phyloP scores from a whole-genome alignment of 768 basidiomycete genomes.

The Pleurotus giganteus region DNA sequence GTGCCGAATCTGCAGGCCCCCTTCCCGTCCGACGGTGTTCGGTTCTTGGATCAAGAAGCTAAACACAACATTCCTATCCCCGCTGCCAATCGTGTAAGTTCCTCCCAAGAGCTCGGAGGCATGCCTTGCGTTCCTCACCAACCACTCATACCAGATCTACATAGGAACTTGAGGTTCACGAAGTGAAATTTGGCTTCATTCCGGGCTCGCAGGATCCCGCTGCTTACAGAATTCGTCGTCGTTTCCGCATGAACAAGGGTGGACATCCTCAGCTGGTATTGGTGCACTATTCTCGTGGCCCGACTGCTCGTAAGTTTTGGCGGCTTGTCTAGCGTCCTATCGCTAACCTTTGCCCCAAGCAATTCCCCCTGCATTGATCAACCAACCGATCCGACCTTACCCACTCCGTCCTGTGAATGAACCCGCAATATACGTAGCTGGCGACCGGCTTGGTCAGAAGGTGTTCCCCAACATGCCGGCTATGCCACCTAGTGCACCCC shows the following conservation, averaged over 20 bases:
- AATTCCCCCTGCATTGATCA: conserved; percentile 54
- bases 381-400: conserved; percentile 65
- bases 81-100: conserved; percentile 57
- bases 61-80: conserved; percentile 51
- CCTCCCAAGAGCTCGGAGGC: background rate
- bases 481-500: conserved; percentile 21
- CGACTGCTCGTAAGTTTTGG: conserved; percentile 50
- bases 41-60: conserved; percentile 72
- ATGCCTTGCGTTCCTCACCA: background rate
- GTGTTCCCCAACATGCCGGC: conserved; percentile 37
- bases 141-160: conserved; percentile 8
- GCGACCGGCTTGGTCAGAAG: conserved; percentile 74
- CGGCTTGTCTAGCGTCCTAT: conserved; percentile 8
- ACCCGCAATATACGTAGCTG: conserved; percentile 65
- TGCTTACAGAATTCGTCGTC: conserved; percentile 68
- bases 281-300: conserved; percentile 74
- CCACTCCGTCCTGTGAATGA: conserved; percentile 69
- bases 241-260: conserved; percentile 71
- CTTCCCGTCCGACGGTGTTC: conserved; percentile 76
- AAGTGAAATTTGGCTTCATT: conserved; percentile 76
- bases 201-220: conserved; percentile 57
- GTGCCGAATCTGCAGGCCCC: conserved; percentile 48
- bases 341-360: conserved; percentile 35
- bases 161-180: conserved; percentile 77
- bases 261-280: conserved; percentile 73